phyloP scores from a whole-genome alignment of 108 stramenopile species.

The Cyclotella baltica region DNA sequence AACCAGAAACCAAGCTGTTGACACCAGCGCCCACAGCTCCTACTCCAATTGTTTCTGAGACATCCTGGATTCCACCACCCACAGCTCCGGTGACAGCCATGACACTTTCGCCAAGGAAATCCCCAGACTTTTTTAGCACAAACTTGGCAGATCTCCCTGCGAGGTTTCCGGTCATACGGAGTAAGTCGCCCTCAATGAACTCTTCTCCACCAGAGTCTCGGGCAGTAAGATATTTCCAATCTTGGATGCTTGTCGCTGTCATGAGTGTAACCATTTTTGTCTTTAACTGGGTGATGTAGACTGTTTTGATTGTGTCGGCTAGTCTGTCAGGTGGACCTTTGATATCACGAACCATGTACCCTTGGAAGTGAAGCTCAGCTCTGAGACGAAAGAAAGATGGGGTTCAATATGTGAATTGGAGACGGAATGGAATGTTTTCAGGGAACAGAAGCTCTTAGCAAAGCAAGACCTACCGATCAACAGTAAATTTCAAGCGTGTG shows the following conservation, averaged over 20 bases:
- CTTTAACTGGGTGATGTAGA: constrained; percentile 81
- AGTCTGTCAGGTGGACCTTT: constrained; percentile 85
- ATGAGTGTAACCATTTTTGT: constrained; percentile 79
- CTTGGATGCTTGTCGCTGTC: constrained; percentile 83
- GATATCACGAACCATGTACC: constrained; percentile 72
- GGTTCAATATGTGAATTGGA: too few relatives aligned
- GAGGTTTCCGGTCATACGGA: constrained; percentile 84
- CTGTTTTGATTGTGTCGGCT: constrained; percentile 74
- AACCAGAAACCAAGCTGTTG: constrained; percentile 86
- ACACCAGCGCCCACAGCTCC: constrained; percentile 82
- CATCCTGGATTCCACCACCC: constrained; percentile 80
- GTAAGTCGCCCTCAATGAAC: constrained; percentile 85
- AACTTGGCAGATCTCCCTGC: constrained; percentile 77
- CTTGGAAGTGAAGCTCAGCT: constrained; percentile 80
- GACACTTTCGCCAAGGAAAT: constrained; percentile 74
- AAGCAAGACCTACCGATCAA: constrained; percentile 36
- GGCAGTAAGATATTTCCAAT: constrained; percentile 85
- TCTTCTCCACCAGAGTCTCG: constrained; percentile 85
- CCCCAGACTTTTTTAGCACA: constrained; percentile 71
- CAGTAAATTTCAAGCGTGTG: constrained; percentile 78
- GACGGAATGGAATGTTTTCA: too few relatives aligned
- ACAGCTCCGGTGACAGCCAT: constrained; percentile 59
- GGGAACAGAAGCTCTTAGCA: too few relatives aligned
- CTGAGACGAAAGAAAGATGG: constrained; percentile 7
- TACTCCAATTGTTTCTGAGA: constrained; percentile 73